A percentile compares a stretch with the other conserved stretches of the same genome.
Conservation (phyloP, 2,329 filamentous ascomycete genomes). For the Colletotrichum coccodes region DNA sequence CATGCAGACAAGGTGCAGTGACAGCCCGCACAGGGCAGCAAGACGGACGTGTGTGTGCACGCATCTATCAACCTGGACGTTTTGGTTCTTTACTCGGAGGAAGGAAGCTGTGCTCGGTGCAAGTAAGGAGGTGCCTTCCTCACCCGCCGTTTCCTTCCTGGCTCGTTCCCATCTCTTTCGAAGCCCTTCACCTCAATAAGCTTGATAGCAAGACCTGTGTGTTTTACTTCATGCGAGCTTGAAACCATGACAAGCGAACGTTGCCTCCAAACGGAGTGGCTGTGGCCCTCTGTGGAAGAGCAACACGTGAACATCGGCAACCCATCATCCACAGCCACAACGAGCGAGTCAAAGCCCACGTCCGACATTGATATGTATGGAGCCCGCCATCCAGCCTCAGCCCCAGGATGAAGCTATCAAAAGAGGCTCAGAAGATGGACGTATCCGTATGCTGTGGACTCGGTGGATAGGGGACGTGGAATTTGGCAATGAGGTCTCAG, state of each 20-base stretch:
- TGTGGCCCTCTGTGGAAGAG: constrained; percentile 2
- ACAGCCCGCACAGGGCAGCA: too few relatives aligned
- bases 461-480: background rate
- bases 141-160: background rate
- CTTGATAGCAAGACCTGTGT: background rate
- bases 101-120: background rate
- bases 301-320: background rate
- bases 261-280: background rate
- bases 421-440: constrained; percentile 9
- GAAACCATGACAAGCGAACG: background rate
- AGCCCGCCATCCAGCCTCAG: background rate
- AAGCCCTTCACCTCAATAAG: background rate
- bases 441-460: background rate
- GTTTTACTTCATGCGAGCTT: background rate
- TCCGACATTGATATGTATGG: background rate
- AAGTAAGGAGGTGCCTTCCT: background rate
- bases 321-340: background rate
- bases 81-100: too few relatives aligned
- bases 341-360: background rate
- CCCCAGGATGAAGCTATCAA: background rate
- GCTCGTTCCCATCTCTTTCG: background rate
- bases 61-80: too few relatives aligned
- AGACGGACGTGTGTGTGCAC: too few relatives aligned
- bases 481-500: background rate
- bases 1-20: background rate